Base-by-base conservation (phyloP, 78 protist genomes). In the Dictyostelium brefeldianum region DNA sequence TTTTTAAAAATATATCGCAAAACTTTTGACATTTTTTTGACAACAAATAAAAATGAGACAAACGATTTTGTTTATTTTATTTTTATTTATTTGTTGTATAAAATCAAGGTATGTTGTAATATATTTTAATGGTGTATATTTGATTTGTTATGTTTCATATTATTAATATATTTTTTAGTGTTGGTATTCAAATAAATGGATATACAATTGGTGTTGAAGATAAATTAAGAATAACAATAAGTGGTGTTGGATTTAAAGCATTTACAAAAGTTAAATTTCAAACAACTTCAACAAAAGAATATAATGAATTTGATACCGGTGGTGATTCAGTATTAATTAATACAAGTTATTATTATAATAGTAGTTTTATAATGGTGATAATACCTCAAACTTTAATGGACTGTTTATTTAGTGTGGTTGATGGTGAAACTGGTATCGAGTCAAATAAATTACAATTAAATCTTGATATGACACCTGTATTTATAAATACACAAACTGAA, bases 301-400 rank as follows among this genome's bases (percentile, higher is more conserved):
- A 36, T 36, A 22, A 22, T 62, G 70, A 25, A 4, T 3, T 36
- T 3, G 43, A 36, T 36, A 36, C 43, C 1, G 43, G 43, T 36
- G 2, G 43, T 2, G 43, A 36, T 36, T 11, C 36, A 14, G 27
- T 22, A 22, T 62, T 62, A 62, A 62, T 62, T 9, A 5, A 25
- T 22, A 36, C 43, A 36, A 3, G 1, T 36, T 1, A 3, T 36
- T 36, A 36, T 36, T 25, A 62, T 11, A 29, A 62, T 25, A 62
- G 70, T 62, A n/a, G 27, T 25, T 8, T 22, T 3, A 62, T 62
- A 4, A 62, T 10, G 5, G 20, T 62, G 25, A 22, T 31, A 22
- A 62, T 62, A 62, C 70, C 70, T 25, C 70, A 62, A 62, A 62
- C 70, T 25, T 62, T 62, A 62, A 62, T 31, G 27, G 22, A 25